A percentile compares a stretch with the other conserved stretches of the same genome.
phyloP scores from a whole-genome alignment of 768 basidiomycete species.

The Lactifluus pinguis region DNA sequence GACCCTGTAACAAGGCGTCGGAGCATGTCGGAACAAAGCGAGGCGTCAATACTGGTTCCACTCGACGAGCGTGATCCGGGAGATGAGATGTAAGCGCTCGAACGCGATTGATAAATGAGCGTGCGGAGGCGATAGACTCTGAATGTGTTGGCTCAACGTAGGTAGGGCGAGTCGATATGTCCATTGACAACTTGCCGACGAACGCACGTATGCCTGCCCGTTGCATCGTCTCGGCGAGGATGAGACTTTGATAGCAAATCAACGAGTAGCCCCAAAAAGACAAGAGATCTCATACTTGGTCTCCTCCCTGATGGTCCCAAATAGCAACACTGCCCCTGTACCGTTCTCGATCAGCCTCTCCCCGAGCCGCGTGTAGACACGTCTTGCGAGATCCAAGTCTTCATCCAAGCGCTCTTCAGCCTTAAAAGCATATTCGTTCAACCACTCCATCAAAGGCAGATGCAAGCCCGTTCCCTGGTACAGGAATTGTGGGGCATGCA shows the following conservation, averaged over 20 bases:
- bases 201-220: conserved; percentile 64
- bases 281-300: conserved; percentile 53
- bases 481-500: conserved; percentile 84
- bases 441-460: conserved; percentile 78
- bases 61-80: conserved; percentile 39
- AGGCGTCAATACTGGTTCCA: conserved; percentile 81
- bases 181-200: conserved; percentile 91
- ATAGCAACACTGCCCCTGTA: conserved; percentile 68
- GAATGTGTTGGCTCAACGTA: conserved; percentile 57
- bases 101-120: conserved; percentile 49
- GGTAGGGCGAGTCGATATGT: conserved; percentile 58
- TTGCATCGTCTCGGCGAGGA: conserved; percentile 71
- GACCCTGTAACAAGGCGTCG: conserved; percentile 51
- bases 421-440: conserved; percentile 72
- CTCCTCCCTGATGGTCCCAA: conserved; percentile 75
- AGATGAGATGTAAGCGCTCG: conserved; percentile 31
- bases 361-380: conserved; percentile 61
- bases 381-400: conserved; percentile 47
- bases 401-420: conserved; percentile 70
- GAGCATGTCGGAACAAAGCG: conserved; percentile 88
- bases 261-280: neutral
- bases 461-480: conserved; percentile 85
- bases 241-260: conserved; percentile 39
- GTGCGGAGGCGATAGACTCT: conserved; percentile 41
- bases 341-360: conserved; percentile 60